phyloP scores from a whole-genome alignment of 208 protist species.

The Borovskyia barvae region DNA sequence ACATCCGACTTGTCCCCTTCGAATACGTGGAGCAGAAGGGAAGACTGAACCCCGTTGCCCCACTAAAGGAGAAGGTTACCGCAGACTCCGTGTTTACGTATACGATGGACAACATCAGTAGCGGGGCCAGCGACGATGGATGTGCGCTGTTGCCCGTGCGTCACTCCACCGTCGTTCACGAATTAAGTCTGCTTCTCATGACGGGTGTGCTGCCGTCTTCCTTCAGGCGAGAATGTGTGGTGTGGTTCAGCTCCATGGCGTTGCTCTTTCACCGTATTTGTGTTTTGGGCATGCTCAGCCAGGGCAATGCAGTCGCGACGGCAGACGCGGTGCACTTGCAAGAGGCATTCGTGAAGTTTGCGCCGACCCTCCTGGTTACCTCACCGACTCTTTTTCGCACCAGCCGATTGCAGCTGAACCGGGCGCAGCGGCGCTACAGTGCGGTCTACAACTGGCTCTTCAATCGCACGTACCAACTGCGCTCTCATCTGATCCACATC shows the following conservation, averaged over 20 bases:
- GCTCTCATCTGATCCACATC: constrained; percentile 78
- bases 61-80: constrained; percentile 22
- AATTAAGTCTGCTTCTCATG: constrained; percentile 56
- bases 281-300: constrained; percentile 62
- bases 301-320: constrained; percentile 67
- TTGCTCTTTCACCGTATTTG: constrained; percentile 74
- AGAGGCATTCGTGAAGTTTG: constrained; percentile 53
- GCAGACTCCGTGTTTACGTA: constrained; percentile 56
- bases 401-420: constrained; percentile 61
- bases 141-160: constrained; percentile 46
- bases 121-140: constrained; percentile 18
- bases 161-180: constrained; percentile 66
- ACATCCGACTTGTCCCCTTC: constrained; percentile 70
- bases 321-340: constrained; percentile 45
- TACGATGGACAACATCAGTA: constrained; percentile 58
- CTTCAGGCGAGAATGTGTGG: constrained; percentile 55
- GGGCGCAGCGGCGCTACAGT: constrained; percentile 55
- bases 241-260: constrained; percentile 79
- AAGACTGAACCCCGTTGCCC: constrained; percentile 22
- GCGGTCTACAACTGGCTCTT: constrained; percentile 72
- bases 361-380: constrained; percentile 73
- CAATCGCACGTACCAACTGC: constrained; percentile 60
- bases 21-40: constrained; percentile 65
- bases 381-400: constrained; percentile 69
- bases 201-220: constrained; percentile 61